These are phyloP conservation scores for Chrysosphaeria jannelii DNA, from an alignment of 2,329 filamentous ascomycete species.

Conservation along the genomic window DNA sequence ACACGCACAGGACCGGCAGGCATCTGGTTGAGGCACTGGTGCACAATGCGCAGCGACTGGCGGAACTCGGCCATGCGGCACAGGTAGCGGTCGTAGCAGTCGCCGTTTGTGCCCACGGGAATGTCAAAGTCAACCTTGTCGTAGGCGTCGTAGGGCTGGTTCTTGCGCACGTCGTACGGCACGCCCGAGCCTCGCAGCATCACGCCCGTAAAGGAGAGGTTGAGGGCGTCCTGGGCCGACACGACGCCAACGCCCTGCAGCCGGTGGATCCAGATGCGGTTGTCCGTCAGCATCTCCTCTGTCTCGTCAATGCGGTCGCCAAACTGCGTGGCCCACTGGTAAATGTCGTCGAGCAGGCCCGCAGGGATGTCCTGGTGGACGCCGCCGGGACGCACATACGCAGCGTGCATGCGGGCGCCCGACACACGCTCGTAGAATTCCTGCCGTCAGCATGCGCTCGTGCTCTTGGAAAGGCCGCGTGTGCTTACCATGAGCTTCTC, in stretches of 20 bases:
- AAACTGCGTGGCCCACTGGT: conserved; percentile 98
- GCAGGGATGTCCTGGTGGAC: conserved; percentile 86
- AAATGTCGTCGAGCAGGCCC: conserved; percentile 90
- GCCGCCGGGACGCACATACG: conserved; percentile 87
- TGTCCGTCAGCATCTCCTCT: conserved; percentile 93
- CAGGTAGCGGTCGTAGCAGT: conserved; percentile 97
- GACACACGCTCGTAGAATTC: conserved; percentile 99
- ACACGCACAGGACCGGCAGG: conserved; percentile 77
- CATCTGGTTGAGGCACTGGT: conserved; percentile 99
- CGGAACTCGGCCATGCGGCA: conserved; percentile 99
- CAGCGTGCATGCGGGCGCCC: conserved; percentile 84
- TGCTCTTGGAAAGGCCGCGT: too few species aligned
- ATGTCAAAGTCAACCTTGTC: conserved; percentile 96
- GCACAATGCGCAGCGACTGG: conserved; percentile 89
- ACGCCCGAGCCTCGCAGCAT: conserved; percentile 95
- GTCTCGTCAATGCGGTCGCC: conserved; percentile 96
- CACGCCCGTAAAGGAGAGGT: conserved; percentile 86
- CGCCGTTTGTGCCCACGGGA: conserved; percentile 81
- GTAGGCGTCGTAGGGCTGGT: conserved; percentile 89
- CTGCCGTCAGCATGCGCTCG: conserved; percentile 14
- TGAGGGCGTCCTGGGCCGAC: conserved; percentile 73
- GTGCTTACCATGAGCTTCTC: conserved; percentile 87
- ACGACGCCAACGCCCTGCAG: conserved; percentile 81
- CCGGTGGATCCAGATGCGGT: conserved; percentile 94
- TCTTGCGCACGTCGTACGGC: conserved; percentile 91